Conservation (phyloP, 768 basidiomycete species). For the Hemileccinum impolitum region DNA sequence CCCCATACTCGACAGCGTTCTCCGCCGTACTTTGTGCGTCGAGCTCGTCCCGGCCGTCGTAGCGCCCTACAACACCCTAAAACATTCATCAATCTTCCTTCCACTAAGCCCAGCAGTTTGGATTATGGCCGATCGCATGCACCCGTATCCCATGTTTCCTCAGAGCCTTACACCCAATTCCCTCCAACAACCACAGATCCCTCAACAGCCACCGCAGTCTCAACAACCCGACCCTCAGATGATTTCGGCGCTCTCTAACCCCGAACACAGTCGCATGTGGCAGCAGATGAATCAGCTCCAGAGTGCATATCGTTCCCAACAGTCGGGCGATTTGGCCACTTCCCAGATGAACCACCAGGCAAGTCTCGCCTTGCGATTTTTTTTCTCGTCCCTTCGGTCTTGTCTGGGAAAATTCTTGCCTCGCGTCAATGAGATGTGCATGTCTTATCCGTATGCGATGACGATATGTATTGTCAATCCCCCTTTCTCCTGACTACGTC, state of each 20-base stretch:
- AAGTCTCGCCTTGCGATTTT: slow-evolving; percentile 26
- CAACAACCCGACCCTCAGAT: slow-evolving; percentile 38
- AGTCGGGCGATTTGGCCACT: slow-evolving; percentile 38
- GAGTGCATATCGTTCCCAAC: slow-evolving; percentile 42
- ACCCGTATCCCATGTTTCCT: slow-evolving; percentile 54
- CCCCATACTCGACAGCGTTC: slow-evolving; percentile 26
- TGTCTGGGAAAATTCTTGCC: slow-evolving; percentile 17
- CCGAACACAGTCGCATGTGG: slow-evolving; percentile 57
- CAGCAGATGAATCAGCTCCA: slow-evolving; percentile 51
- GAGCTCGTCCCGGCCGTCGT: slow-evolving; percentile 23
- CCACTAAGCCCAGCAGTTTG: slow-evolving; percentile 26
- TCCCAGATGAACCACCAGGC: slow-evolving; percentile 47
- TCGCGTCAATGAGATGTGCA: slow-evolving; percentile 12
- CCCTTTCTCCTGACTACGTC: slow-evolving; percentile 10
- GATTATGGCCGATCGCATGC: slow-evolving; percentile 62
- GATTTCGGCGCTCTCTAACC: slow-evolving; percentile 40
- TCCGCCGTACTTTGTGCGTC: slow-evolving; percentile 21
- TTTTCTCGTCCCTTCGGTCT: slow-evolving; percentile 10
- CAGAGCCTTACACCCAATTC: slow-evolving; percentile 44
- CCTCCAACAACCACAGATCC: slow-evolving; percentile 40
- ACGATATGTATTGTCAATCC: slow-evolving; percentile 17
- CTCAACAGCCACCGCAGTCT: slow-evolving; percentile 45
- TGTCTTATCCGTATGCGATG: slow-evolving; percentile 11
- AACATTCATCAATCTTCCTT: slow-evolving; percentile 30
- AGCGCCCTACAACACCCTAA: slow-evolving; percentile 25